These are phyloP conservation scores for Sarocladiaceae sp. DNA, from an alignment of 2,329 filamentous ascomycete genomes.

Conservation along the genomic window DNA sequence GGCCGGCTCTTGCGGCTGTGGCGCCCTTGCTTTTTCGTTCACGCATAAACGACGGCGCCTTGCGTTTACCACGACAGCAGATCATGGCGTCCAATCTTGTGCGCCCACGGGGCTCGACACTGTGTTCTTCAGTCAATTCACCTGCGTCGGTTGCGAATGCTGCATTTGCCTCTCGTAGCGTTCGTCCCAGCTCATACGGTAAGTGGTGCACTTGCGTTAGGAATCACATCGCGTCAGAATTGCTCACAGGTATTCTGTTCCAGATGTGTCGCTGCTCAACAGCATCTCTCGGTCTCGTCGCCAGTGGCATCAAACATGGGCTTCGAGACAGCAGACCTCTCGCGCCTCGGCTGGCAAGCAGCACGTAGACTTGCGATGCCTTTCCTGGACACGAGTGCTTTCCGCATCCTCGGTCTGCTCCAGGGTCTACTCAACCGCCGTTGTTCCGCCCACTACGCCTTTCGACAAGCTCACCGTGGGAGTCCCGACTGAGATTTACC, in stretches of 20 bases:
- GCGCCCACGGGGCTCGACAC: neutral
- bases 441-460: conserved; percentile 44
- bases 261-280: neutral
- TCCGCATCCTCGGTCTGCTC: conserved; percentile 29
- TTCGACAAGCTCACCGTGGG: conserved; percentile 71
- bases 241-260: neutral
- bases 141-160: neutral
- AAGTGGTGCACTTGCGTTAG: too few species aligned
- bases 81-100: conserved; percentile 9
- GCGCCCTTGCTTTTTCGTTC: neutral
- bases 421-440: conserved; percentile 35
- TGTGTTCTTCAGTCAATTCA: neutral
- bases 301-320: conserved; percentile 1
- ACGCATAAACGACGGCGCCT: neutral
- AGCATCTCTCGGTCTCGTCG: neutral
- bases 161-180: neutral
- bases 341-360: too few species aligned
- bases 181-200: neutral
- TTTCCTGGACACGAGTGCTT: too few species aligned
- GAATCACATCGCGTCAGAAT: too few species aligned
- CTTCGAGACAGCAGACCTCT: neutral
- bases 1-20: neutral
- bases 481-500: conserved; percentile 71
- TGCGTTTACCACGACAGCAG: neutral
- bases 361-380: too few species aligned